Base-by-base conservation (phyloP, 2,329 filamentous ascomycete genomes). In the Fusarium anthophilum region DNA sequence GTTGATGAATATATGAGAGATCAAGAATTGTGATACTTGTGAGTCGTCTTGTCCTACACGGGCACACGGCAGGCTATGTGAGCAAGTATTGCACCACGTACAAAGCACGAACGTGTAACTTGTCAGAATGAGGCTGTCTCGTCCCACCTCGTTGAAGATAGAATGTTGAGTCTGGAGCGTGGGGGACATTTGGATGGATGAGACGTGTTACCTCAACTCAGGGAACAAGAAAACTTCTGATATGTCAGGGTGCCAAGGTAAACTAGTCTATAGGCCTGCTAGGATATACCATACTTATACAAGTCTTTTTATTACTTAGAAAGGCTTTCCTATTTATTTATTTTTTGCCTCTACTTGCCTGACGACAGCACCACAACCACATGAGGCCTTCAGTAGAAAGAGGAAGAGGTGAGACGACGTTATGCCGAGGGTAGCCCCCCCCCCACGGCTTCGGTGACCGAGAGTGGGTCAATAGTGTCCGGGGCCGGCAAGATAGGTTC, bases 371-470 rank as follows among this genome's bases (percentile, higher is more conserved):
- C 32, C 48, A 61, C 43, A 45, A 20, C 24, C 22, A 58, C 55
- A 35, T 43, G 32, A 37, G 24, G 28, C 55, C 30, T 38, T 38
- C 20, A 51, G 18, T 28, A n/a, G 41, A 35, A 24, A 28, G 13
- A 53, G 30, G 22, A 17, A 50, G 38, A 20, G 48, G 48, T 35
- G 37, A 22, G 30, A 47, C 39, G 24, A 58, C 44, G 24, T 38
- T 50, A 37, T 50, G 63, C 75, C 71, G 75, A 71, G 61, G 44
- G 43, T 62, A 70, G 30, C 58, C 55, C 54, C 63, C 45, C 63
- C 47, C 43, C 55, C 54, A 67, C 53, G 48, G 59, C 60, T 65
- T 73, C 50, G 56, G 59, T 64, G 70, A 50, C 72, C 72, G 72
- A 77, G 53, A 66, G 67, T 53, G 66, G 75, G 58, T 61, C 72